A percentile compares a stretch with the other conserved stretches of the same genome.
These are phyloP conservation scores for Brassica balearica DNA, from an alignment of 441 rosid species.

Conservation along the genomic window DNA sequence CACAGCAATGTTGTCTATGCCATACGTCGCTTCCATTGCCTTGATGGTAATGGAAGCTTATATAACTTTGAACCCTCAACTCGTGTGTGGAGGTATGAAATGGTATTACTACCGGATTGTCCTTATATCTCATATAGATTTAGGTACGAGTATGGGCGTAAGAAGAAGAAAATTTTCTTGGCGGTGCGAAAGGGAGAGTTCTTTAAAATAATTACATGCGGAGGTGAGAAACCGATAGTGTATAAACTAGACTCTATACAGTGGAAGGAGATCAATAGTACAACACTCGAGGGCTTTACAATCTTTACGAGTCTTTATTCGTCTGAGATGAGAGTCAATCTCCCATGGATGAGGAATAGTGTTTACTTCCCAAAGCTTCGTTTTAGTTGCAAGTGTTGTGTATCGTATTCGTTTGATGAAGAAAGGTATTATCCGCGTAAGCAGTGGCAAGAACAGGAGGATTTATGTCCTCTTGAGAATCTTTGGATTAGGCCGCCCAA, in stretches of 20 bases:
- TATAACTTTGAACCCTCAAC: constrained; percentile 15
- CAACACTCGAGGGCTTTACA: not conserved
- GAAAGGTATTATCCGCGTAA: too few species aligned
- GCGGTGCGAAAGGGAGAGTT: constrained; percentile 14
- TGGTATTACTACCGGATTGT: not conserved
- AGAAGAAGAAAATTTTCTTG: constrained; percentile 24
- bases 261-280: constrained; percentile 7
- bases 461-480: not conserved
- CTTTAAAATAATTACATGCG: constrained; percentile 19
- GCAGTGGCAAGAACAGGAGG: not conserved
- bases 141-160: not conserved
- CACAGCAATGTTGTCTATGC: constrained; percentile 29
- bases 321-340: constrained; percentile 7
- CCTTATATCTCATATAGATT: not conserved
- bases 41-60: not conserved
- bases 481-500: not conserved
- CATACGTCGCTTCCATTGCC: constrained; percentile 10
- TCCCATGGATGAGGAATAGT: constrained; percentile 35
- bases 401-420: constrained; percentile 58
- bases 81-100: not conserved
- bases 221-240: constrained; percentile 25
- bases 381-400: constrained; percentile 69
- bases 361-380: constrained; percentile 54
- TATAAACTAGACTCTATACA: constrained; percentile 1
- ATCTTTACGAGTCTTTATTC: not conserved